These are phyloP conservation scores for Plasmodium billcollinsi DNA, from an alignment of 169 alveolate species.

Conservation along the genomic window DNA sequence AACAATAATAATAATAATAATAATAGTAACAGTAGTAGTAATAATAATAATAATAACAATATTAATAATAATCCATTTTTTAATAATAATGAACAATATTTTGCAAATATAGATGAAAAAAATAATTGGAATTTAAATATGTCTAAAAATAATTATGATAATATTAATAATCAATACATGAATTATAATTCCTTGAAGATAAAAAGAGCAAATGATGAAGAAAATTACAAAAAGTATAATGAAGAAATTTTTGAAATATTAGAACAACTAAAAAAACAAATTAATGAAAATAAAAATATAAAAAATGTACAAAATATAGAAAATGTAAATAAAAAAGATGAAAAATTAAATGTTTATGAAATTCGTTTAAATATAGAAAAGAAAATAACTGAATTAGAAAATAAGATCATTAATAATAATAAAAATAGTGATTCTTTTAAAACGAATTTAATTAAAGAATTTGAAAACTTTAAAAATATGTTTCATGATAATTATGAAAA, in stretches of 20 bases:
- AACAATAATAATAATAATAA: no score
- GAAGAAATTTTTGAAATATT: constrained; percentile 6
- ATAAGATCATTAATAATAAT: constrained; percentile 13
- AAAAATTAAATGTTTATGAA: constrained; percentile 19
- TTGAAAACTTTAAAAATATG: constrained; percentile 53
- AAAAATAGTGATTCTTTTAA: constrained; percentile 42
- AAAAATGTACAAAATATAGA: background rate
- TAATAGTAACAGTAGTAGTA: no score
- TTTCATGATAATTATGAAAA: constrained; percentile 58
- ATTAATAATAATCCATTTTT: no score
- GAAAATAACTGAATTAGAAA: constrained; percentile 43
- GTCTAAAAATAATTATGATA: constrained; percentile 48
- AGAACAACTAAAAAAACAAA: constrained; percentile 25
- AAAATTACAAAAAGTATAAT: background rate
- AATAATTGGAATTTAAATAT: constrained; percentile 9
- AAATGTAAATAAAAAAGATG: constrained; percentile 13
- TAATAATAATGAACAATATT: constrained; percentile 1
- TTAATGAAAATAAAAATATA: constrained; percentile 20
- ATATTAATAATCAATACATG: constrained; percentile 46
- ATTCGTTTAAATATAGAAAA: constrained; percentile 24
- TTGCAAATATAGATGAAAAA: background rate
- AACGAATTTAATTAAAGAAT: constrained; percentile 44
- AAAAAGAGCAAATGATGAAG: constrained; percentile 6
- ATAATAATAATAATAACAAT: no score
- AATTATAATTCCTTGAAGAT: constrained; percentile 24